Evolutionary conservation across 1,284 basidiomycete genomes (phyloP), one percentile per base, ranked within the genome.

Genomic region (Phenoliferia sp.): DNA sequence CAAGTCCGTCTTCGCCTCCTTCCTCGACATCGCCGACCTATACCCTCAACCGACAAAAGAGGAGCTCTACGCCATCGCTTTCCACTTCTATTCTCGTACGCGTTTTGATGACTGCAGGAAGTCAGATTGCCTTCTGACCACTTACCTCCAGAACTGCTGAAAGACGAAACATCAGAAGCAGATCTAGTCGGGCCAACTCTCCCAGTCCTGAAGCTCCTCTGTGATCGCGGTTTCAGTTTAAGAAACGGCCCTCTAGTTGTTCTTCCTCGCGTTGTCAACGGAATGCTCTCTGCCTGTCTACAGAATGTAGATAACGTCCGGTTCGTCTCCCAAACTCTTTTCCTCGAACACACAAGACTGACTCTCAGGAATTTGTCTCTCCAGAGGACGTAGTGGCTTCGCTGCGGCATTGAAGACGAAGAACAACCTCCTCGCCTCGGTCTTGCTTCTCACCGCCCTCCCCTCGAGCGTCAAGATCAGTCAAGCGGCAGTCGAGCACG

Each of bases 261-360:
- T 55, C 65, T 80, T 26, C 75, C 74, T n/a, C 72, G 75, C 22
- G 81, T 92, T 5, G 80, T 96, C 0, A 93, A 98, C 76, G 93
- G 92, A 7, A 81, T 97, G 44, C 79, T 98, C 15, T 94, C 92
- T 0, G 85, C 88, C 1, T 93, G 91, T 76, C 80, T 99, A 48
- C 81, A 88, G 62, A 90, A 94, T 75, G 84, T 97, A 29, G 93
- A 97, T 73, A 92, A 90, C 70, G 92, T 96, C 88, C 86, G 92
- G 92, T 92, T 64, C 70, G 86, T 79, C 15, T 33, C 61, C 54
- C 33, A 62, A n/a, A n/a, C 55, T 70, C 33, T 19, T 61, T 10
- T 9, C n/a, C 12, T 31, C 26, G 2, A 22, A 17, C 59, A 17
- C 3, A 9, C 29, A 33, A 56, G 28, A n/a, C 39, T 44, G 39